These are phyloP conservation scores for Ceriops zippeliana DNA, from an alignment of 345 rosid species.

Conservation along the genomic window DNA sequence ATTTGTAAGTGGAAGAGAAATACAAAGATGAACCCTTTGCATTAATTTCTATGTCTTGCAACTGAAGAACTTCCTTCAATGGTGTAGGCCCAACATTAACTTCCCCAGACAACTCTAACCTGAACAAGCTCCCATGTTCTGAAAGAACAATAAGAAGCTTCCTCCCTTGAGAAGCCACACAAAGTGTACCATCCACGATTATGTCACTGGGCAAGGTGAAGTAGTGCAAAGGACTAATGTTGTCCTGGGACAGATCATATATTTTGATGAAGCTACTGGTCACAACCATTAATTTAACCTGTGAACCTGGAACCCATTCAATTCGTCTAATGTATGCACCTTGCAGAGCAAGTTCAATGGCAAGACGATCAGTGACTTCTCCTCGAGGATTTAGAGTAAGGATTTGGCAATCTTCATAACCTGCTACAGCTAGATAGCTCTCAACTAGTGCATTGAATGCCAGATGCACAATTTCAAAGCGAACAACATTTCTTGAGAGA, in stretches of 20 bases:
- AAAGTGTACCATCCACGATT: slow-evolving; percentile 85
- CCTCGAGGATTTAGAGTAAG: slow-evolving; percentile 90
- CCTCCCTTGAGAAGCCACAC: slow-evolving; percentile 73
- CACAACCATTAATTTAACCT: slow-evolving; percentile 84
- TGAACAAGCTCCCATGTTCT: slow-evolving; percentile 71
- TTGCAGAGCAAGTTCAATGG: slow-evolving; percentile 92
- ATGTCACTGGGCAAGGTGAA: slow-evolving; percentile 74
- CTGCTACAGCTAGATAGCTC: slow-evolving; percentile 95
- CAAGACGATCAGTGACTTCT: slow-evolving; percentile 93
- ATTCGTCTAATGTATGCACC: slow-evolving; percentile 86
- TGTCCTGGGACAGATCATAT: slow-evolving; percentile 93
- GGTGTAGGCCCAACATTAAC: slow-evolving; percentile 84
- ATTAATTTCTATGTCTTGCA: slow-evolving; percentile 56
- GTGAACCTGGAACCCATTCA: slow-evolving; percentile 97
- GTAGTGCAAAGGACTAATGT: slow-evolving; percentile 90
- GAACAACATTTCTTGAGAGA: slow-evolving; percentile 85
- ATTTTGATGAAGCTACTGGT: slow-evolving; percentile 90
- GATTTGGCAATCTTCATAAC: slow-evolving; percentile 96
- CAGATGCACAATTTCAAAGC: slow-evolving; percentile 97
- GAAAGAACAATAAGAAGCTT: slow-evolving; percentile 86
- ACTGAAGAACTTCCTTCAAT: slow-evolving; percentile 64
- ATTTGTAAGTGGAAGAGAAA: slow-evolving; percentile 69
- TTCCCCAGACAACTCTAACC: slow-evolving; percentile 68
- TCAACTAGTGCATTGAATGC: slow-evolving; percentile 71
- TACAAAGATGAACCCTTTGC: slow-evolving; percentile 83